Percentiles rank a stretch among this genome's conserved stretches.
These are phyloP conservation scores for Eimeria praecox DNA, from an alignment of 169 alveolate genomes.

Conservation along the genomic window DNA sequence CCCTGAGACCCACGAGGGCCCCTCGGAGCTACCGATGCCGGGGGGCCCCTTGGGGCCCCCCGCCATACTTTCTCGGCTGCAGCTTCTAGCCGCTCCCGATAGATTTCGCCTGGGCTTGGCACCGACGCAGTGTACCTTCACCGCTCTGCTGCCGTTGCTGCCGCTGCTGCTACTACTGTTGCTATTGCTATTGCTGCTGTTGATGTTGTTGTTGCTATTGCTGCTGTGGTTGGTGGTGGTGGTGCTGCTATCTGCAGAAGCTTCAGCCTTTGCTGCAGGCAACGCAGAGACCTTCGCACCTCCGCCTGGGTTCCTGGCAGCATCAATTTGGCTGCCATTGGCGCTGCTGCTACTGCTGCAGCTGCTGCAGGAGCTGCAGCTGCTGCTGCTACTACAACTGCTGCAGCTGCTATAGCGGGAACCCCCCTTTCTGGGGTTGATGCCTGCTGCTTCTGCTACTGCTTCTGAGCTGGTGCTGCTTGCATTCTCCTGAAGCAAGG, in stretches of 20 bases:
- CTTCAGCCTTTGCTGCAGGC: background rate
- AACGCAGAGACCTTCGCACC: background rate
- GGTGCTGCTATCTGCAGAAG: background rate
- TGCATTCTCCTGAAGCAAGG: slow-evolving; percentile 17
- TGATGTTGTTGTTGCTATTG: background rate
- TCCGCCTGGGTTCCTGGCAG: background rate
- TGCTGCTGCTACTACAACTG: background rate
- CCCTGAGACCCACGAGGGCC: slow-evolving; percentile 24
- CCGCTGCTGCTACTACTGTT: background rate
- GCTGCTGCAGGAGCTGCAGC: background rate
- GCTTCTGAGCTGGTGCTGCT: slow-evolving; percentile 7
- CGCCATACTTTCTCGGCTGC: slow-evolving; percentile 17
- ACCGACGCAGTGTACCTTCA: background rate
- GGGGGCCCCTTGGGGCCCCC: background rate
- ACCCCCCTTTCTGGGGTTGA: background rate
- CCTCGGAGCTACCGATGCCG: slow-evolving; percentile 45
- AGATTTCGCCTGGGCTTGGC: slow-evolving; percentile 6
- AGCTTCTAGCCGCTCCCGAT: background rate
- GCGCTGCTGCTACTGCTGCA: slow-evolving; percentile 6
- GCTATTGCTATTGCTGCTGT: background rate
- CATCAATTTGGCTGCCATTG: background rate
- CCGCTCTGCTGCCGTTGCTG: slow-evolving; percentile 11
- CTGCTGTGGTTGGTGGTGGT: background rate
- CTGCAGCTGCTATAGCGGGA: background rate
- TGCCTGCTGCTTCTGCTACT: background rate